Evolutionary conservation across 345 rosid species (phyloP), one percentile per base, ranked within the genome.

Genomic region (Lepidium aucheri): DNA sequence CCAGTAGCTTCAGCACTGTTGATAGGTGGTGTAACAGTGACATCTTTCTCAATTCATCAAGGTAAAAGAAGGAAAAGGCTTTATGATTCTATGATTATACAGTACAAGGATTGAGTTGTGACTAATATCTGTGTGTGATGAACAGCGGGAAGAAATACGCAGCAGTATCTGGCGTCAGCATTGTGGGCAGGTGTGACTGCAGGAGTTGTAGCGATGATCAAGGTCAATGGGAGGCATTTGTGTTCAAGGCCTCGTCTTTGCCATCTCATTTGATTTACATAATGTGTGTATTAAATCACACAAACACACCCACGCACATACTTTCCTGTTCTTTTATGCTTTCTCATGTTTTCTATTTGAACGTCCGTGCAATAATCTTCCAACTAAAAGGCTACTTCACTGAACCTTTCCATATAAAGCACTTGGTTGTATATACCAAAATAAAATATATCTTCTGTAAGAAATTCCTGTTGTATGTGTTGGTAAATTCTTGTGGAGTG

Each of bases 181-280:
- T 53, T 88, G 20, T 86, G 87, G 82, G 97, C 95, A 4, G 96
- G 99, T 59, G 82, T 90, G 71, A 77, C 95, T 67, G 97, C 99
- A 20, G 99, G 99, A 41, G 85, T 82, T 6, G 67, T 88, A 78
- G 97, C 99, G 0, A 42, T 88, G 64, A 86, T 86, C 33, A 94
- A 86, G 62, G 86, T 85, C 18, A 94, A 94, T 63, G 96, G 99
- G 51, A 84, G 92, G 64, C 90, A 90, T 66, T 78, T 90, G 70
- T 90, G 97, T 65, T 94, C 95, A 5, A 84, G 92, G 75, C 99
- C 97, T 57, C 97, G 99, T 63, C 78, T 94, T 70, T 94, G 99
- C 53, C 84, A 89, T 46, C 92, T 90, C 38, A 69, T 83, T 33
- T 94, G 79, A 82, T 45, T 53, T 10, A 9, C 34, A n/a, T 33